Conservation (phyloP, 2,329 filamentous ascomycete species). For the Xylaria sp. region DNA sequence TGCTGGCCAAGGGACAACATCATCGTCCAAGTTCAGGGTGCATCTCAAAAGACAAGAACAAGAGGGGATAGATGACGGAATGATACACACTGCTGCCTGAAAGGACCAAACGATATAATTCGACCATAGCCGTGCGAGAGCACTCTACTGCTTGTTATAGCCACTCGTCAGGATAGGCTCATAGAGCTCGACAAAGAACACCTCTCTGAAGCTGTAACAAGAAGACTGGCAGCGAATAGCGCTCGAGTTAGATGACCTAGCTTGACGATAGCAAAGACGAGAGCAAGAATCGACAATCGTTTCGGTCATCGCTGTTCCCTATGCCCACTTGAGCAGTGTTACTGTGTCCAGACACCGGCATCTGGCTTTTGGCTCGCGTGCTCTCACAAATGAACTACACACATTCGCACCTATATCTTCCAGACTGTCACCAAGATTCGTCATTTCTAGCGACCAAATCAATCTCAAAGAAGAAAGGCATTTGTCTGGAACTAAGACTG, state of each 20-base stretch:
- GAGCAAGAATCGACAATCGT: slow-evolving; percentile 54
- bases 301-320: slow-evolving; percentile 58
- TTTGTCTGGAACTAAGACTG: slow-evolving; percentile 39
- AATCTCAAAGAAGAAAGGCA: slow-evolving; percentile 35
- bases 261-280: slow-evolving; percentile 78
- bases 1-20: slow-evolving; percentile 43
- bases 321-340: slow-evolving; percentile 54
- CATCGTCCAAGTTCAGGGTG: slow-evolving; percentile 42
- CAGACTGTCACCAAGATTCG: slow-evolving; percentile 29
- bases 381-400: slow-evolving; percentile 42
- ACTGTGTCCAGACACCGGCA: slow-evolving; percentile 46
- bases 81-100: slow-evolving; percentile 47
- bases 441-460: slow-evolving; percentile 35
- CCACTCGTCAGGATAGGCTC: slow-evolving; percentile 60
- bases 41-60: slow-evolving; percentile 42
- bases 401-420: slow-evolving; percentile 26
- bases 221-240: slow-evolving; percentile 67
- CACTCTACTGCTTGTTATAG: slow-evolving; percentile 58
- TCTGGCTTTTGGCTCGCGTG: slow-evolving; percentile 42
- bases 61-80: slow-evolving; percentile 40
- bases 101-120: slow-evolving; percentile 47
- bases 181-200: slow-evolving; percentile 55
- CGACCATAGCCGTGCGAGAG: slow-evolving; percentile 52
- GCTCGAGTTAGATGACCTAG: slow-evolving; percentile 74
- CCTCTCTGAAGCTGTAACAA: slow-evolving; percentile 63